Evolutionary conservation across 495 filamentous ascomycete genomes (phyloP), one percentile per base, ranked within the genome.

Genomic region (Articulospora tetracladia): DNA sequence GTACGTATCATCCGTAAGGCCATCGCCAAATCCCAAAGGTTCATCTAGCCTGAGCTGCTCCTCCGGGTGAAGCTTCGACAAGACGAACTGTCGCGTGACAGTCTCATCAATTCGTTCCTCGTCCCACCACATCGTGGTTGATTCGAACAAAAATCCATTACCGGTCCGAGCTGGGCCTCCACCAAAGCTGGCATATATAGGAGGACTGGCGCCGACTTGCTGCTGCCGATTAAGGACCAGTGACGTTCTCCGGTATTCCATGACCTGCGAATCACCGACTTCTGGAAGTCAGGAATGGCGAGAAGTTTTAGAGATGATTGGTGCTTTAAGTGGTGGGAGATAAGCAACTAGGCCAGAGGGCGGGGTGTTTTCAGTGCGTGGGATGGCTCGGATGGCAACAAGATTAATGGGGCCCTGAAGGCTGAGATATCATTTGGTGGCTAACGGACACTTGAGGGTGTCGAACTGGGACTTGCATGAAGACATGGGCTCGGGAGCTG

Each of bases 1-100:
- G 68, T 97, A 98, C 0, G 91, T 95, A 63, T 91, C 87, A 66
- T 91, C 90, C 1, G 92, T 97, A 63, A 97, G 72, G 13, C 87
- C 90, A 67, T 93, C 91, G n/a, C 91, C 92, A 73, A 94, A 96
- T 19, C 81, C 81, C 34, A 93, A 73, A 0, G 86, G 85, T 48
- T 80, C 76, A 67, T 94, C 85, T 17, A 97, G 76, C 25, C 80
- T 79, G 28, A 80, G 72, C 58, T 86, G 79, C 69, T 87, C 83
- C 15, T 85, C 79, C 13, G 84, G 81, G n/a, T 81, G 76, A 20
- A 91, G 77, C 55, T 87, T 84, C 36, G 79, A 80, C 59, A 84
- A 76, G 59, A 95, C 81, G 66, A 86, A 94, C 50, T 86, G 79
- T 41, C 81, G 77, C 32, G 82, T 87, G 59, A 96, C 84, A 30